Evolutionary conservation across 73 alveolate species (phyloP).

Genomic region (Tetrahymena elliotti): DNA sequence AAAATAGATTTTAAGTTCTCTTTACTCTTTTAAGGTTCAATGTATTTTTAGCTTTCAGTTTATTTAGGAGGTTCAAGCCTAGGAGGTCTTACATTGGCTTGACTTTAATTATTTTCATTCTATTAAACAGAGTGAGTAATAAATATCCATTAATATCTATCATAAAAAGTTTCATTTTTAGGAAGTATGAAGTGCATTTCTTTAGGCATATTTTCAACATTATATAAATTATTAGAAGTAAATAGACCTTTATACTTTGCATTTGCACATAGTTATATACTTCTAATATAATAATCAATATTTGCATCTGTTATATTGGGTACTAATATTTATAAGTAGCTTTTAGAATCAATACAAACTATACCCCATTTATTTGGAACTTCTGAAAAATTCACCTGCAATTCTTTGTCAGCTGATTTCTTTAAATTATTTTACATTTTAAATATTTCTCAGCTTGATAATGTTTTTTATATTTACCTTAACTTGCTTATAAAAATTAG

Average conservation of each 20-base stretch:
- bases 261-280: neutral
- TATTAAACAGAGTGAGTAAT: neutral
- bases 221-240: neutral
- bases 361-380: neutral
- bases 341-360: neutral
- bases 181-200: neutral
- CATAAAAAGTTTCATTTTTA: neutral
- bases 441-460: neutral
- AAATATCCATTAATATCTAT: neutral
- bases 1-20: neutral
- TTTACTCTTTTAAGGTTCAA: neutral
- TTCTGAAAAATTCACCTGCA: neutral
- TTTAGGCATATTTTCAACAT: neutral
- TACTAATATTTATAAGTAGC: neutral
- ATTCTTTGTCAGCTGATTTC: neutral
- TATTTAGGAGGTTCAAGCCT: neutral
- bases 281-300: neutral
- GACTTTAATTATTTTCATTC: neutral
- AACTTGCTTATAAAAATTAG: neutral
- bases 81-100: neutral
- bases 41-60: neutral
- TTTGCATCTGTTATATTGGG: neutral
- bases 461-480: neutral
- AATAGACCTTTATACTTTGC: neutral
- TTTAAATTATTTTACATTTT: neutral